phyloP scores from a whole-genome alignment of 352 stramenopile genomes.

The Nothophytophthora sp. region DNA sequence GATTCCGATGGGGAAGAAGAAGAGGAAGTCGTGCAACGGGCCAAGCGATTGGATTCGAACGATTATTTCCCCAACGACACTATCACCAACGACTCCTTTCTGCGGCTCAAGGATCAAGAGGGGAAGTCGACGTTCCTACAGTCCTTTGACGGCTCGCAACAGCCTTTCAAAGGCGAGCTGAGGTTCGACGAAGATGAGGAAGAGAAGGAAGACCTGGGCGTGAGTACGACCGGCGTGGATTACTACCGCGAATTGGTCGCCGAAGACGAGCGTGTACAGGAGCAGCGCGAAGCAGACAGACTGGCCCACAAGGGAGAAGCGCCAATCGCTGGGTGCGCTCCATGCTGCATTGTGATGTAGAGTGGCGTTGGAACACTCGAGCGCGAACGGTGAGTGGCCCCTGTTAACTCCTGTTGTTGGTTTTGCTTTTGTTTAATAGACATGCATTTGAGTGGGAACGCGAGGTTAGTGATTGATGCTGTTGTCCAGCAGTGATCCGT shows the following conservation, averaged over 20 bases:
- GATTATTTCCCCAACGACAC: conserved; percentile 73
- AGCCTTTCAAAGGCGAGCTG: conserved; percentile 71
- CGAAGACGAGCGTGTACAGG: conserved; percentile 39
- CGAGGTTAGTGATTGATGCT: no score
- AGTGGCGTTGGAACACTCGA: no score
- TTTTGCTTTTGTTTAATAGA: conserved; percentile 7
- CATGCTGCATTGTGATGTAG: conserved; percentile 63
- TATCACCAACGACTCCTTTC: conserved; percentile 76
- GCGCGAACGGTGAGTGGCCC: background rate
- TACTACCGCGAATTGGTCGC: conserved; percentile 48
- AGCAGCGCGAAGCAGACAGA: conserved; percentile 30
- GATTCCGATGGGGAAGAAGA: conserved; percentile 21
- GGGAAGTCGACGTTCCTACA: conserved; percentile 31
- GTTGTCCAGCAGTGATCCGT: no score
- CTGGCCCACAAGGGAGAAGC: conserved; percentile 19
- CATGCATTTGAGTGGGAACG: conserved; percentile 2
- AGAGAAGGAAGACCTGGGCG: conserved; percentile 30
- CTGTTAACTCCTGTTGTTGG: background rate
- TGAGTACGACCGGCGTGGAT: conserved; percentile 36
- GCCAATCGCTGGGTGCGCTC: conserved; percentile 41
- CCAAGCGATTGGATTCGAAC: conserved; percentile 45
- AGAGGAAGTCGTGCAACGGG: conserved; percentile 7
- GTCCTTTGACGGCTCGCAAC: conserved; percentile 11
- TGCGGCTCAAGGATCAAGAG: conserved; percentile 46
- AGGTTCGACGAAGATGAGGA: conserved; percentile 38